Conservation (phyloP, 768 basidiomycete genomes). For the Mycena capillaripes region DNA sequence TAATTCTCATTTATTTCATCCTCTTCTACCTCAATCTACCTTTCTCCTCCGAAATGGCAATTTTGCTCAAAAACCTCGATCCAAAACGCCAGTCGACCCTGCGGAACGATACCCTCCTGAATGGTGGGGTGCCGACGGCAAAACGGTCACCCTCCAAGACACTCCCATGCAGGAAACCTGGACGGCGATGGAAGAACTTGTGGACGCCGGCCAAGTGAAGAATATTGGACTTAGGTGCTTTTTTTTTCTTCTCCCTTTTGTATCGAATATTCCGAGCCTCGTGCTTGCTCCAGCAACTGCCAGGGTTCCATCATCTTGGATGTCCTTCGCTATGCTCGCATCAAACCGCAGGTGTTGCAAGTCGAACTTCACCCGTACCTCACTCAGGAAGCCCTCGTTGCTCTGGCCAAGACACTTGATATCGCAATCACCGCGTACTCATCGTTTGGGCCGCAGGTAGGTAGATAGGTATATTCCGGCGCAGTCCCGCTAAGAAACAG, state of each 20-base stretch:
- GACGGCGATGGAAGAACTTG: conserved; percentile 84
- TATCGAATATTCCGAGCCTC: background rate
- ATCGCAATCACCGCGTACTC: conserved; percentile 79
- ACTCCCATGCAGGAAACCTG: conserved; percentile 88
- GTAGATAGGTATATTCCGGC: too few relatives aligned
- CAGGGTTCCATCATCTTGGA: conserved; percentile 81
- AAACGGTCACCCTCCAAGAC: conserved; percentile 57
- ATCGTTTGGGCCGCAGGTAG: conserved; percentile 60
- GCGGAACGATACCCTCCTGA: conserved; percentile 83
- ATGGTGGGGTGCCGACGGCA: conserved; percentile 83
- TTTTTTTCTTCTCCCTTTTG: too few relatives aligned
- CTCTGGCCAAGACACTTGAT: conserved; percentile 67
- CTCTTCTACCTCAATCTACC: too few relatives aligned
- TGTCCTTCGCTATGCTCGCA: conserved; percentile 82
- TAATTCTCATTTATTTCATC: too few relatives aligned
- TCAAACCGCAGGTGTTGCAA: conserved; percentile 79
- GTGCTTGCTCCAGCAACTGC: conserved; percentile 69
- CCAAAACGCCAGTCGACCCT: too few relatives aligned
- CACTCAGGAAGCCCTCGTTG: conserved; percentile 69
- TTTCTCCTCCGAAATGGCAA: too few relatives aligned
- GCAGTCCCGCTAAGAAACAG: too few relatives aligned
- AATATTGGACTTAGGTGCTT: conserved; percentile 84
- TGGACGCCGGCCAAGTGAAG: conserved; percentile 76
- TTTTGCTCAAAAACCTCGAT: too few relatives aligned
- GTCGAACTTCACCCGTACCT: conserved; percentile 82